Base-by-base conservation (phyloP, 768 basidiomycete genomes). In the Ramaria sp. region DNA sequence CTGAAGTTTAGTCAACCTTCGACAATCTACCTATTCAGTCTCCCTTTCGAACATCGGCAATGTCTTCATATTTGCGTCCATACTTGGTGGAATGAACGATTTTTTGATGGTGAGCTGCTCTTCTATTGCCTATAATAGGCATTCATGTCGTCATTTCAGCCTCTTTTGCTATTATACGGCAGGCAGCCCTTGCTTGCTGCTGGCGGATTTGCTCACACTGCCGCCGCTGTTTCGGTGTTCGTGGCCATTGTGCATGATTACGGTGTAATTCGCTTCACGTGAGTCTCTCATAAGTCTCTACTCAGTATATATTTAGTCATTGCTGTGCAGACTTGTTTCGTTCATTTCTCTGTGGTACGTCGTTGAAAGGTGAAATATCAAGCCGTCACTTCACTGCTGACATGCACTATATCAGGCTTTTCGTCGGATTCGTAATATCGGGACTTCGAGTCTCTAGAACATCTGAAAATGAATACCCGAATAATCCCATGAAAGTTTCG, bases 391-490 rank as follows among this genome's bases (percentile, higher is more conserved):
- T 45, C 30, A 4, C 13, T 54, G 9, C 22, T 27, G 27, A 43
- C 13, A 22, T 46, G 20, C 39, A 19, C 1, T 24, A 1, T 30
- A 31, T 4, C 43, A 54, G 53, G 53, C 10, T 46, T 19, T 42
- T 30, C 19, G 33, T 54, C 42, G 53, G 53, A n/a, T 54, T 54
- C 31, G 30, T 34, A 19, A 45, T 54, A n/a, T 39, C 53, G 12
- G 53, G 53, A 30, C 45, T 54, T 31, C 53, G 53, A 24, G 20
- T 46, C 10, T 46, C 41, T 17, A 42, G 31, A 45, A 54, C n/a
- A 54, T 46, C 53, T 2, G 43, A 46, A 24, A 42, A 45, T 4
- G 53, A 54, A 43, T 54, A 54, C 31, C 53, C 53, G 17, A 54
- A 2, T 9, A 54, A 54, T 39, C 53, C 53, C 11, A 54, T 54